Percentiles rank a stretch among this genome's conserved stretches.
These are phyloP conservation scores for Pyrrhoderma lamaoense DNA, from an alignment of 1,284 basidiomycete species.

Conservation along the genomic window DNA sequence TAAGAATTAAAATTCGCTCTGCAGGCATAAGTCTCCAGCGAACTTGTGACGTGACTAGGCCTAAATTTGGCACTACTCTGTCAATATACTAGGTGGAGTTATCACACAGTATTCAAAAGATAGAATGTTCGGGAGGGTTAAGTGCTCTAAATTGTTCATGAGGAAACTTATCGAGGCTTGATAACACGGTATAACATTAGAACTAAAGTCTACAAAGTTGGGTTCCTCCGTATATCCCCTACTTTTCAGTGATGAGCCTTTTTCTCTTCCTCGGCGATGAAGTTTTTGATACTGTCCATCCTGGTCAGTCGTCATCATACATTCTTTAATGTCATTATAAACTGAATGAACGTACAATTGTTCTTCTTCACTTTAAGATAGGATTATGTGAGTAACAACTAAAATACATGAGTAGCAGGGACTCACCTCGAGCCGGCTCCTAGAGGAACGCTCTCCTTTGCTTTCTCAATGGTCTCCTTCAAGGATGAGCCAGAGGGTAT, in stretches of 20 bases:
- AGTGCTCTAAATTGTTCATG: too few species aligned
- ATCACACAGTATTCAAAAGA: too few species aligned
- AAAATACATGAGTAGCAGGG: background rate
- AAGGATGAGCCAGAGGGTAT: constrained; percentile 28
- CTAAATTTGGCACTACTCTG: too few species aligned
- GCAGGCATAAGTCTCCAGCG: too few species aligned
- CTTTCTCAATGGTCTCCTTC: constrained; percentile 42
- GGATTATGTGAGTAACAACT: constrained; percentile 14
- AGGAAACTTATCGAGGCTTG: too few species aligned
- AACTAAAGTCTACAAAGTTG: too few species aligned
- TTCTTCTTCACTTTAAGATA: constrained; percentile 51
- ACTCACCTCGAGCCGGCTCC: constrained; percentile 60
- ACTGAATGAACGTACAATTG: constrained; percentile 50
- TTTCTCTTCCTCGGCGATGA: constrained; percentile 74
- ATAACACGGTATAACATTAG: too few species aligned
- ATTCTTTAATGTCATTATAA: constrained; percentile 16
- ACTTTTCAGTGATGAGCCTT: constrained; percentile 27
- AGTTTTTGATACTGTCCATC: constrained; percentile 63
- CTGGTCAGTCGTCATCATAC: constrained; percentile 35
- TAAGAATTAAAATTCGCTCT: too few species aligned
- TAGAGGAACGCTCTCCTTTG: constrained; percentile 54
- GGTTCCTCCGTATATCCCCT: too few species aligned
- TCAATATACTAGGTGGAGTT: too few species aligned
- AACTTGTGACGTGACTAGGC: too few species aligned
- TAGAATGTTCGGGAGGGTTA: too few species aligned